Percentiles rank a stretch among this genome's conserved stretches.
Conservation (phyloP, 2,329 filamentous ascomycete genomes). For the Colletotrichum cordylinicola region DNA sequence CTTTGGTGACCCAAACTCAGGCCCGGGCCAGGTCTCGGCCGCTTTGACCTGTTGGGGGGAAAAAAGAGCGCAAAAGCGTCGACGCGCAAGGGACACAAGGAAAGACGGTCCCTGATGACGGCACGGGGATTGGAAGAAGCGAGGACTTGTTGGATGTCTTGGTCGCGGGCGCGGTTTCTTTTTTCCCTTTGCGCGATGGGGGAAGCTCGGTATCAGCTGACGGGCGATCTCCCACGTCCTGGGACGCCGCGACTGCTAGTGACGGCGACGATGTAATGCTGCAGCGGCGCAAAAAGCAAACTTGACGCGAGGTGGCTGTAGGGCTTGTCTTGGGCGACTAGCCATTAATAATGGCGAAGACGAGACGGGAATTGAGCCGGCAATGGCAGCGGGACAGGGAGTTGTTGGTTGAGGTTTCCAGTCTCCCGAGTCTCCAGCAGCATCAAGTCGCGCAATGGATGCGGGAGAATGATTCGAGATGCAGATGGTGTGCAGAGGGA, state of each 20-base stretch:
- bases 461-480: background rate
- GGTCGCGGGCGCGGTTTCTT: background rate
- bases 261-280: background rate
- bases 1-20: constrained; percentile 16
- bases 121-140: background rate
- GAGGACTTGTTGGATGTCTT: background rate
- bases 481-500: background rate
- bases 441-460: background rate
- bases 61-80: constrained; percentile 7
- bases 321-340: background rate
- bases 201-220: constrained; percentile 19
- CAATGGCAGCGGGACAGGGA: background rate
- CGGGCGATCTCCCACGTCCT: background rate
- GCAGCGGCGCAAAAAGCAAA: background rate
- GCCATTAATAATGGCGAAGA: background rate
- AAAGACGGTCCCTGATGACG: background rate
- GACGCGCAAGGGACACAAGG: background rate
- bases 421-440: background rate
- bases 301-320: background rate
- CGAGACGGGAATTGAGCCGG: constrained; percentile 7
- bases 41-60: constrained; percentile 11
- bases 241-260: background rate
- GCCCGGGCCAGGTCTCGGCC: constrained; percentile 13
- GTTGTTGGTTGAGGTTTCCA: background rate
- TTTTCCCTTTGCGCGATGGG: background rate